Conservation (phyloP, 2,329 filamentous ascomycete genomes). For the Emergomyces pasteurianus region DNA sequence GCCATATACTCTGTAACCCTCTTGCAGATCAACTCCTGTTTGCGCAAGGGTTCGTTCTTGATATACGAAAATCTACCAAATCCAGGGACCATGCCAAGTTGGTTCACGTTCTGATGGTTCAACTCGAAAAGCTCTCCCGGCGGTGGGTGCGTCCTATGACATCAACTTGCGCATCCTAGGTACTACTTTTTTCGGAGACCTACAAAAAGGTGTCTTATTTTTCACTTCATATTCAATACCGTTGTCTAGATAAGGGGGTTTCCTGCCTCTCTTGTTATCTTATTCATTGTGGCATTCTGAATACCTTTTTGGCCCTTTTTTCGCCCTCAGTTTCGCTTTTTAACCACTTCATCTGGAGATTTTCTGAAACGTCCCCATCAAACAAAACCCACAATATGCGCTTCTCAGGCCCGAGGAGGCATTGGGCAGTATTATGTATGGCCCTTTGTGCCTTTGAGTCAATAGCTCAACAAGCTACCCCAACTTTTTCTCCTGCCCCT, state of each 20-base stretch:
- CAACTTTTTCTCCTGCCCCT: conserved; percentile 12
- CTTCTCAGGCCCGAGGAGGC: background rate
- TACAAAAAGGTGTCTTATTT: background rate
- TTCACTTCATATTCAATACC: background rate
- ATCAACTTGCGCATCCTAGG: background rate
- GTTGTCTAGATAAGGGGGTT: background rate
- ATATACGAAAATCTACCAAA: too few species aligned
- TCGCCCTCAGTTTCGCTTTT: background rate
- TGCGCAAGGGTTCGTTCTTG: too few species aligned
- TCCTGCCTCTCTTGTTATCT: background rate
- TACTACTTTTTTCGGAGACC: background rate
- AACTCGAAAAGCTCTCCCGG: background rate
- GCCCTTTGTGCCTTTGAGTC: background rate
- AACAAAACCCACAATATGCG: background rate
- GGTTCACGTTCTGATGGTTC: too few species aligned
- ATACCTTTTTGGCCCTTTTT: background rate
- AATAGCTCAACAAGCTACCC: background rate
- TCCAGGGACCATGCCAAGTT: background rate
- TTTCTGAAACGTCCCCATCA: too few species aligned
- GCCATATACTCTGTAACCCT: too few species aligned
- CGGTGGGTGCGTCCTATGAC: background rate
- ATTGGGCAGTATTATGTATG: background rate
- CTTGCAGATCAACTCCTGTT: too few species aligned
- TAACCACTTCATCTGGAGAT: too few species aligned
- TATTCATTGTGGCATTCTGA: background rate